Evolutionary conservation across 1,284 basidiomycete species (phyloP).

Genomic region (Tilletia walkeri): DNA sequence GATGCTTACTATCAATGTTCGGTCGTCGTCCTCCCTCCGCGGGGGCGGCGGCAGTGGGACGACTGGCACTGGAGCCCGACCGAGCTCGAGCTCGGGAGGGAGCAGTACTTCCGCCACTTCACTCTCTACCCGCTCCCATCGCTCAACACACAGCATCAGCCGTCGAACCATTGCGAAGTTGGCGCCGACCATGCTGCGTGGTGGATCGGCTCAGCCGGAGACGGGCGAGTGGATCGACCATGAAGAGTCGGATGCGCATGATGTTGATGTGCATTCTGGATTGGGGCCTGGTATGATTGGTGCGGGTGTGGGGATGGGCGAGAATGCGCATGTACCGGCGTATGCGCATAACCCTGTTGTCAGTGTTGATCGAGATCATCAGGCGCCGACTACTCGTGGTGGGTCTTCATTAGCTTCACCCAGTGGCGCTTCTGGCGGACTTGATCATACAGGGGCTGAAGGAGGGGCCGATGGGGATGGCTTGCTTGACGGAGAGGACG

Average conservation of each 20-base stretch:
- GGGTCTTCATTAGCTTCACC: too few species aligned
- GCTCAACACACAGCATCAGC: not conserved
- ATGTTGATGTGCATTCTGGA: not conserved
- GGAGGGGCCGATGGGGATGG: not conserved
- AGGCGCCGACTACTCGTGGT: too few species aligned
- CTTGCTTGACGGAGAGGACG: not conserved
- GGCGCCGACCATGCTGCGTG: conserved; percentile 75
- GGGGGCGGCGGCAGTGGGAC: not conserved
- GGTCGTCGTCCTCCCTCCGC: not conserved
- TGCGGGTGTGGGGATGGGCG: not conserved
- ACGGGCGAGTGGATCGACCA: conserved; percentile 11
- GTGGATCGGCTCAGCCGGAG: conserved; percentile 59
- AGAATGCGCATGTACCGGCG: not conserved
- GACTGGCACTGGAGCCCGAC: not conserved
- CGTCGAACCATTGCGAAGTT: conserved; percentile 81
- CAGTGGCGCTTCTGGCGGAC: too few species aligned
- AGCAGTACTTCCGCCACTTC: conserved; percentile 24
- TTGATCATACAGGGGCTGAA: too few species aligned
- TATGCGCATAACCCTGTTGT: conserved; percentile 4
- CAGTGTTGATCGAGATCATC: not conserved
- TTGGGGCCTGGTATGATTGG: not conserved
- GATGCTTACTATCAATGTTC: conserved; percentile 42
- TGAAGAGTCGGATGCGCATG: conserved; percentile 2
- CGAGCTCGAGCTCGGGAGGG: conserved; percentile 23
- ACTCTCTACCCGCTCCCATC: not conserved